These are phyloP conservation scores for Fraxinus anomala DNA, from an alignment of 257 asterid species.

Conservation along the genomic window DNA sequence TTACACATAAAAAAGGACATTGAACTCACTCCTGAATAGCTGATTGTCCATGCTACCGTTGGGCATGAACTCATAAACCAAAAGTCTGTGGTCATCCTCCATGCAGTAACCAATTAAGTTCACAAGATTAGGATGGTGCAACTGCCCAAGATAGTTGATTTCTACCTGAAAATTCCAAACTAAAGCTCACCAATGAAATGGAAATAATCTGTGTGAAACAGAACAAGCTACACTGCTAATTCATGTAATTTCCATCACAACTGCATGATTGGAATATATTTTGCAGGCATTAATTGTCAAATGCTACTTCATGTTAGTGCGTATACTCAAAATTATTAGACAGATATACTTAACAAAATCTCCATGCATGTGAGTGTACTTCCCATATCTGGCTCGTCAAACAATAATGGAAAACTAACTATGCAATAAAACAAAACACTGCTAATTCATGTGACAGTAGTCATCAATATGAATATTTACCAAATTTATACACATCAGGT, in stretches of 20 bases:
- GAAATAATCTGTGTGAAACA: background rate
- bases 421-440: too few relatives aligned
- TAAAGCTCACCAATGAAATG: background rate
- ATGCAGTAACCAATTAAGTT: slow-evolving; percentile 79
- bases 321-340: background rate
- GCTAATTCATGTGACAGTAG: background rate
- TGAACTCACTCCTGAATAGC: slow-evolving; percentile 74
- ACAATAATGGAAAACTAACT: too few relatives aligned
- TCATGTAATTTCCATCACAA: background rate
- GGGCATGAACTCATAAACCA: slow-evolving; percentile 86
- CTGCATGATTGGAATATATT: background rate
- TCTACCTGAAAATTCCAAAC: slow-evolving; percentile 62
- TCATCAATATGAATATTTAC: too few relatives aligned
- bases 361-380: too few relatives aligned
- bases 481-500: too few relatives aligned
- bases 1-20: background rate
- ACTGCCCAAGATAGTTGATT: slow-evolving; percentile 82
- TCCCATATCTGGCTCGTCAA: too few relatives aligned
- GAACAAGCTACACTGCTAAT: background rate
- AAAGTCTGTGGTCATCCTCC: slow-evolving; percentile 86
- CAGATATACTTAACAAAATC: background rate
- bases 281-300: background rate
- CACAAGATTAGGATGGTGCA: slow-evolving; percentile 82
- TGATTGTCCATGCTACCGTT: slow-evolving; percentile 98
- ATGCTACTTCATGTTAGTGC: background rate